Evolutionary conservation across 1,284 basidiomycete species (phyloP).

Genomic region (Ustilago tritici): DNA sequence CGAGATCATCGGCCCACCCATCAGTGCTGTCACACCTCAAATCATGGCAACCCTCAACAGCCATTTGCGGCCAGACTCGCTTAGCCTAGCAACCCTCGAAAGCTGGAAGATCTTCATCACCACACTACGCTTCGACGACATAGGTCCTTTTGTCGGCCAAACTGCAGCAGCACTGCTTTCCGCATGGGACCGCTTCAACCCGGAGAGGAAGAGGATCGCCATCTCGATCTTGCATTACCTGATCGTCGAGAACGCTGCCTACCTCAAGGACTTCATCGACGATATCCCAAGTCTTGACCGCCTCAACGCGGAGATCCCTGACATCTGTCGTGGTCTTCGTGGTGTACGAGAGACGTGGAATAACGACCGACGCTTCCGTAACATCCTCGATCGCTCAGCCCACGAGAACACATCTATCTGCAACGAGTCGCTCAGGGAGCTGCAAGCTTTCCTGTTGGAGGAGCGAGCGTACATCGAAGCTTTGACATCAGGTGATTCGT

Average conservation of each 20-base stretch:
- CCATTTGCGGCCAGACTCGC: constrained; percentile 79
- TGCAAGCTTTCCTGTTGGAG: constrained; percentile 72
- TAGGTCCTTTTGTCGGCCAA: constrained; percentile 86
- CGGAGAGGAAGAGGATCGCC: constrained; percentile 75
- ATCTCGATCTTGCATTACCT: constrained; percentile 78
- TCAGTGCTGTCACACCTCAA: constrained; percentile 59
- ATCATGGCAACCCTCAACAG: constrained; percentile 97
- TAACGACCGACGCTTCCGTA: constrained; percentile 74
- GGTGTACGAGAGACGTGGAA: constrained; percentile 70
- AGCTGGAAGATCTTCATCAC: constrained; percentile 86
- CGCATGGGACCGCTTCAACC: constrained; percentile 79
- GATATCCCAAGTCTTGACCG: constrained; percentile 74
- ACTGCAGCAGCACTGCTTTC: constrained; percentile 87
- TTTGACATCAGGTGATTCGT: constrained; percentile 74
- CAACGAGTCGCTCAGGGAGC: constrained; percentile 81
- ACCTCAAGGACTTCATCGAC: constrained; percentile 75
- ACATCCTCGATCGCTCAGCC: constrained; percentile 80
- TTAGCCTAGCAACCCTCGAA: constrained; percentile 82
- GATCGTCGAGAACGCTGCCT: constrained; percentile 75
- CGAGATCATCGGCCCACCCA: constrained; percentile 75
- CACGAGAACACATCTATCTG: constrained; percentile 88
- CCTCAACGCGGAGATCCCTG: constrained; percentile 62
- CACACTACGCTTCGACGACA: constrained; percentile 78
- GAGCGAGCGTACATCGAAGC: constrained; percentile 53
- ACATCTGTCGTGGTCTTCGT: constrained; percentile 62